phyloP scores from a whole-genome alignment of 768 basidiomycete species.

The Collybia nuda region DNA sequence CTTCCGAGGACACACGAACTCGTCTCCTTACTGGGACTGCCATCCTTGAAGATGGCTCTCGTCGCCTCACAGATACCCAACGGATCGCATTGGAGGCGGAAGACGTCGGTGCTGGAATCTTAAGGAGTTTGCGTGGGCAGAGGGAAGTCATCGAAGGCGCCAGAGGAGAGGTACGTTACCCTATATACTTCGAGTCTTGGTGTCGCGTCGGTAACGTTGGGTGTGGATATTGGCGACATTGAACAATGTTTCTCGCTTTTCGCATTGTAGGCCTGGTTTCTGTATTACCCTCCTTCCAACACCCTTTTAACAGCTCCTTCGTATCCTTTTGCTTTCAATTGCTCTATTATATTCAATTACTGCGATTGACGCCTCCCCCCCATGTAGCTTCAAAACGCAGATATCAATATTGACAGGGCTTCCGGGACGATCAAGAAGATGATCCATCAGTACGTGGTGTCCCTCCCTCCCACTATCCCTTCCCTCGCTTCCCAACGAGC shows the following conservation, averaged over 20 bases:
- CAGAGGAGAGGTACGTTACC: slow-evolving; percentile 66
- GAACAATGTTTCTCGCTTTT: no score
- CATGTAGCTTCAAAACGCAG: slow-evolving; percentile 71
- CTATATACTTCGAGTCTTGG: not conserved
- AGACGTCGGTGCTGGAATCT: slow-evolving; percentile 85
- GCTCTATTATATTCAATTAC: no score
- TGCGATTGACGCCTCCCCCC: no score
- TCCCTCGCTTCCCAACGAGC: not conserved
- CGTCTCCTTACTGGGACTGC: slow-evolving; percentile 74
- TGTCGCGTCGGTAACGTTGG: no score
- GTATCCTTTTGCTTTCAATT: no score
- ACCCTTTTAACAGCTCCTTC: no score
- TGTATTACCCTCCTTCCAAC: no score
- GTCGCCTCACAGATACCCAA: slow-evolving; percentile 76
- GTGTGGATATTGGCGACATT: no score
- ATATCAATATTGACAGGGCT: slow-evolving; percentile 83
- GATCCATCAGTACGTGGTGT: slow-evolving; percentile 73
- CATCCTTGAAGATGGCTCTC: slow-evolving; percentile 69
- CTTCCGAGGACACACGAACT: slow-evolving; percentile 50
- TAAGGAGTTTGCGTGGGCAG: slow-evolving; percentile 77
- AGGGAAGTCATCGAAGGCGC: slow-evolving; percentile 90
- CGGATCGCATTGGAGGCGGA: slow-evolving; percentile 92
- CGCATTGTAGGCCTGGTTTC: no score
- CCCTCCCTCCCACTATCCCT: not conserved
- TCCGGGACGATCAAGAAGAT: slow-evolving; percentile 89